Percentiles rank a stretch among this genome's conserved stretches.
These are phyloP conservation scores for Solanum hybrid DNA, from an alignment of 305 asterid species.

Conservation along the genomic window DNA sequence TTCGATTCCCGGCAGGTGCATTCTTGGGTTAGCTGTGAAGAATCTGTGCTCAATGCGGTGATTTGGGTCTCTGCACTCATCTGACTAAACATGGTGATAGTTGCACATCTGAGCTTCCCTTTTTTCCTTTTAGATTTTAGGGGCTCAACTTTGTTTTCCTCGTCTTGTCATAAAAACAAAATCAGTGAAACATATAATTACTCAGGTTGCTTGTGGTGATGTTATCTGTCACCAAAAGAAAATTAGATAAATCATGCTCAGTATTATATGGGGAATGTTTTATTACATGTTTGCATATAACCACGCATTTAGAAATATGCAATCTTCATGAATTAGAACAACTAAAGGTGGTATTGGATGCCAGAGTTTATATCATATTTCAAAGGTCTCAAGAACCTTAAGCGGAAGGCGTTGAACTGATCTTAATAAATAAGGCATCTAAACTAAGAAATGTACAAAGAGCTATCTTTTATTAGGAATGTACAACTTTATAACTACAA, in stretches of 20 bases:
- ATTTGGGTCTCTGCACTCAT: not conserved
- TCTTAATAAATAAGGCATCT: not conserved
- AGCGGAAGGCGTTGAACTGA: not conserved
- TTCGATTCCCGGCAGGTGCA: conserved; percentile 71
- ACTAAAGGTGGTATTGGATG: not conserved
- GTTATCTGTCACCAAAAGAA: no score
- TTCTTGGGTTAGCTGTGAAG: no score
- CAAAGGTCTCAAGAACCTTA: not conserved
- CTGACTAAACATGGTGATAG: no score
- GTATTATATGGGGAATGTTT: not conserved
- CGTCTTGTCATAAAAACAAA: no score
- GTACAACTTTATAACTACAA: not conserved
- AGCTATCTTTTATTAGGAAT: not conserved
- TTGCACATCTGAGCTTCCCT: not conserved
- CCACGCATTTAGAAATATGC: not conserved
- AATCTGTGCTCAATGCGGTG: not conserved
- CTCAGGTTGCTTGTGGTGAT: no score
- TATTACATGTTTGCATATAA: not conserved
- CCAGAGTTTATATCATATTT: not conserved
- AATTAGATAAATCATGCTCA: no score
- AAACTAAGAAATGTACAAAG: not conserved
- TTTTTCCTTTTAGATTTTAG: no score
- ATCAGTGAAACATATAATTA: no score
- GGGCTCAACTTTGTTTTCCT: no score
- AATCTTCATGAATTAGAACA: not conserved